These are phyloP conservation scores for Cystofilobasidium bisporidii DNA, from an alignment of 768 basidiomycete genomes.

Conservation along the genomic window DNA sequence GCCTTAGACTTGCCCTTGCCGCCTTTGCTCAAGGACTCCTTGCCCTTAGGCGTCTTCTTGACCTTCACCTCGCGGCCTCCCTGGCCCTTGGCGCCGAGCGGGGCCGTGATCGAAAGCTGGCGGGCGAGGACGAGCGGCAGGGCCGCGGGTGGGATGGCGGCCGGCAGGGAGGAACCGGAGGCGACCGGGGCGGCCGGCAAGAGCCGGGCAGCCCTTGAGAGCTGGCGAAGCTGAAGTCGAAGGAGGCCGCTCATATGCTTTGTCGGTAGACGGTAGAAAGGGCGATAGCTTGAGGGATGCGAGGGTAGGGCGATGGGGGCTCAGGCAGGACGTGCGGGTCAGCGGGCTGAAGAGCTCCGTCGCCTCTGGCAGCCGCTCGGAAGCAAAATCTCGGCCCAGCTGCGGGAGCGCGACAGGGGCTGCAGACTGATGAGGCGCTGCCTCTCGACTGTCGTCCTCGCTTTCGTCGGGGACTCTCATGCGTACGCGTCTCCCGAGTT, in stretches of 20 bases:
- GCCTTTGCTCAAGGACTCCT: not conserved
- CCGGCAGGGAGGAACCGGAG: not conserved
- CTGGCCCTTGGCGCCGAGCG: conserved; percentile 12
- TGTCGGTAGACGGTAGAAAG: not conserved
- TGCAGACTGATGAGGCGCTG: too few species aligned
- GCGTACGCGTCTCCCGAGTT: too few species aligned
- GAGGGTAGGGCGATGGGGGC: too few species aligned
- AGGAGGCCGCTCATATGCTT: not conserved
- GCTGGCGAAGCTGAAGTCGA: conserved; percentile 2
- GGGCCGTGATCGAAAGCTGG: not conserved
- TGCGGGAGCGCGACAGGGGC: too few species aligned
- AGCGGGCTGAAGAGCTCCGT: too few species aligned
- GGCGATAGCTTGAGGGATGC: too few species aligned
- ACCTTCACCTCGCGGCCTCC: conserved; percentile 17
- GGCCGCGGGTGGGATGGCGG: not conserved
- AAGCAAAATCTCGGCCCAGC: too few species aligned
- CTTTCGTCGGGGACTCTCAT: too few species aligned
- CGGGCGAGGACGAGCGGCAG: not conserved
- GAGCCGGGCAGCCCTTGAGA: not conserved
- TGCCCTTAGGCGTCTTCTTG: conserved; percentile 21
- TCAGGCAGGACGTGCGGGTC: too few species aligned
- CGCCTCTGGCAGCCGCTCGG: too few species aligned
- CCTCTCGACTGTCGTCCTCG: too few species aligned
- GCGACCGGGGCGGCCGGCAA: not conserved
- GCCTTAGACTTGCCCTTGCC: conserved; percentile 11